phyloP scores from a whole-genome alignment of 352 stramenopile species.

The Peronospora destructor region DNA sequence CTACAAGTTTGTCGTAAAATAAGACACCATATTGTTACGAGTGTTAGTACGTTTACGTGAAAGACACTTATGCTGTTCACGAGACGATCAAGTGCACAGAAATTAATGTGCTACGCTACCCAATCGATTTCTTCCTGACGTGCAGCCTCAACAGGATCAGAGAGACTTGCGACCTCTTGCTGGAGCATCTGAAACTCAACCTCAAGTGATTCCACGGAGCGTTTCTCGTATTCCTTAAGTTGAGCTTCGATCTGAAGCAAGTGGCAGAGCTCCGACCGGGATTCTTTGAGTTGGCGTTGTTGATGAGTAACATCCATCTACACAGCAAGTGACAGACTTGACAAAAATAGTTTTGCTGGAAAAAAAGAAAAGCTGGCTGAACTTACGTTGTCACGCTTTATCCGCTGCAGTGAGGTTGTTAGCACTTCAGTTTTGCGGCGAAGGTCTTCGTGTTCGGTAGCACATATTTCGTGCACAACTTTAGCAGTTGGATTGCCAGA shows the following conservation, averaged over 20 bases:
- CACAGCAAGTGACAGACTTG: not conserved
- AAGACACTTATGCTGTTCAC: too few relatives aligned
- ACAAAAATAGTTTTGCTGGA: not conserved
- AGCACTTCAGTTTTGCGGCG: conserved; percentile 7
- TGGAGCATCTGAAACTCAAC: conserved; percentile 8
- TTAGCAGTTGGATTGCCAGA: not conserved
- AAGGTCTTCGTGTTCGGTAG: conserved; percentile 6
- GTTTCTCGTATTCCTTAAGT: conserved; percentile 7
- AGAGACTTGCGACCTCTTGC: conserved; percentile 12
- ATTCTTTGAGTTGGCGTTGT: conserved; percentile 6
- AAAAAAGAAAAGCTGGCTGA: too few relatives aligned
- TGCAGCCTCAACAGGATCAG: conserved; percentile 5
- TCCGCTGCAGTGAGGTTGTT: conserved; percentile 5
- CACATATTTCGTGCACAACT: conserved; percentile 7
- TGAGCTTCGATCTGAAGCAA: conserved; percentile 11
- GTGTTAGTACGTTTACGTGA: not conserved
- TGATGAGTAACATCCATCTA: conserved; percentile 12
- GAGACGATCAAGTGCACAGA: not conserved
- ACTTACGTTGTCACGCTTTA: conserved; percentile 25
- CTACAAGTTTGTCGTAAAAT: not conserved
- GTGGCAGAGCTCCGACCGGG: conserved; percentile 12
- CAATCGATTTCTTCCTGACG: conserved; percentile 14
- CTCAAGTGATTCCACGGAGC: conserved; percentile 12
- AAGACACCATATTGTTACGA: not conserved
- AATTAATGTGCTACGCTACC: conserved; percentile 3